Percentiles rank a stretch among this genome's conserved stretches.
These are phyloP conservation scores for Xylariaceae sp. DNA, from an alignment of 2,329 filamentous ascomycete species.

Conservation along the genomic window DNA sequence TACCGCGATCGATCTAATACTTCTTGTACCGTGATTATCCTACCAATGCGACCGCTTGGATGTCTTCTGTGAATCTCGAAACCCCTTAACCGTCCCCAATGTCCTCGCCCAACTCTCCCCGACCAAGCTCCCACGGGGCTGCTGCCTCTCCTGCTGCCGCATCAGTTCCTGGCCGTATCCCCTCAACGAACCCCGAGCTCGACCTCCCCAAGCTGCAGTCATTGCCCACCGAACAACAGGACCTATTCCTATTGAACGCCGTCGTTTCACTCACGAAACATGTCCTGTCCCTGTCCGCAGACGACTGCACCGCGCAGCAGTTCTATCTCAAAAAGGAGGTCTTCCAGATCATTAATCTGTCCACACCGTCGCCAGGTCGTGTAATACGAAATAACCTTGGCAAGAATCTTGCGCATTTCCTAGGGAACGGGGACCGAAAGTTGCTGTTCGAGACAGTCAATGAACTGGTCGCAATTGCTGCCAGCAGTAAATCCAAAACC, in stretches of 20 bases:
- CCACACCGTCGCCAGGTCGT: constrained; percentile 76
- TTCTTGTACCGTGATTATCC: neutral
- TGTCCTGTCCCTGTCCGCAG: constrained; percentile 67
- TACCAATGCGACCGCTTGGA: constrained; percentile 4
- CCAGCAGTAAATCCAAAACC: constrained; percentile 65
- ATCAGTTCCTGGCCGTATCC: constrained; percentile 17
- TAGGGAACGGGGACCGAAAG: constrained; percentile 82
- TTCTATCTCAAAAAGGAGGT: constrained; percentile 90
- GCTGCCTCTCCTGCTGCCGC: constrained; percentile 24
- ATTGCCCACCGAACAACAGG: constrained; percentile 90
- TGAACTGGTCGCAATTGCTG: constrained; percentile 71
- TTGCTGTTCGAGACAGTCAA: constrained; percentile 92
- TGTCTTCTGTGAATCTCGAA: constrained; percentile 3
- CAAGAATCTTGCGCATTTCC: constrained; percentile 75
- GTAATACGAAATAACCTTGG: constrained; percentile 88
- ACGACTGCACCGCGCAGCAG: constrained; percentile 84
- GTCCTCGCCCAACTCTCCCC: constrained; percentile 27
- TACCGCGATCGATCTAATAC: neutral
- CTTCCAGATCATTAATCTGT: constrained; percentile 83
- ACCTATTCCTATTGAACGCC: constrained; percentile 87
- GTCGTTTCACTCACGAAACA: constrained; percentile 78
- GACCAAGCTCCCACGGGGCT: constrained; percentile 27
- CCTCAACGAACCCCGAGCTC: constrained; percentile 65
- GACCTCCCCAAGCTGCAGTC: constrained; percentile 85
- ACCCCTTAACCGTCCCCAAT: constrained; percentile 15